A percentile compares a stretch with the other conserved stretches of the same genome.
Evolutionary conservation across 805 yeast species (phyloP).

Genomic region (Starmerella kuoi): DNA sequence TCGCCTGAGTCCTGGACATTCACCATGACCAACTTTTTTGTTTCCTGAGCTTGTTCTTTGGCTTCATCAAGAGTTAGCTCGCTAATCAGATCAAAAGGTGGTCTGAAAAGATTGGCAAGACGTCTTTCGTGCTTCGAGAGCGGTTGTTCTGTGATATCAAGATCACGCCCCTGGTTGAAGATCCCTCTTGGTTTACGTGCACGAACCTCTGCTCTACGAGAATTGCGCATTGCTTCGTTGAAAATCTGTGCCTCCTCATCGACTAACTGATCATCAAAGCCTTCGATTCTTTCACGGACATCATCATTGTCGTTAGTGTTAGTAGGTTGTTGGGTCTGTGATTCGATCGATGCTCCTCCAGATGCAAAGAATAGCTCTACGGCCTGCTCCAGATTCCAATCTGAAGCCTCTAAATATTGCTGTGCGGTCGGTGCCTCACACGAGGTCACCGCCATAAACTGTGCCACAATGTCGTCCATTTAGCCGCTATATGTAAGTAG

Average conservation of each 20-base stretch:
- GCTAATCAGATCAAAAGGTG: slow-evolving; percentile 83
- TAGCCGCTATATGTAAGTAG: not conserved
- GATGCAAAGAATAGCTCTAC: slow-evolving; percentile 68
- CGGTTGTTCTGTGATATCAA: slow-evolving; percentile 10
- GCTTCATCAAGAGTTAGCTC: slow-evolving; percentile 63
- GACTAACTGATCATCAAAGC: slow-evolving; percentile 64
- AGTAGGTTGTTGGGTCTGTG: slow-evolving; percentile 38
- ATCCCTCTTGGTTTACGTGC: slow-evolving; percentile 29
- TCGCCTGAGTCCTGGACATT: slow-evolving; percentile 79
- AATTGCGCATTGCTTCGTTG: slow-evolving; percentile 19
- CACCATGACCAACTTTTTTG: slow-evolving; percentile 68
- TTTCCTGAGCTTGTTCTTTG: slow-evolving; percentile 47
- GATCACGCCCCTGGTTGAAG: slow-evolving; percentile 40
- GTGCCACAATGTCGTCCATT: slow-evolving; percentile 36
- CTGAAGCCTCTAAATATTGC: slow-evolving; percentile 68
- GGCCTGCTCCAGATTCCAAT: slow-evolving; percentile 68
- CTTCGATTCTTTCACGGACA: slow-evolving; percentile 68
- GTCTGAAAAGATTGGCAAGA: slow-evolving; percentile 72
- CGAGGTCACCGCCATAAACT: slow-evolving; percentile 76
- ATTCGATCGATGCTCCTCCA: slow-evolving; percentile 34
- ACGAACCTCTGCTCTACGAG: slow-evolving; percentile 17
- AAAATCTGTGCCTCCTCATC: slow-evolving; percentile 31
- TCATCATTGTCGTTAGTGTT: slow-evolving; percentile 42
- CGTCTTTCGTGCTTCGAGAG: slow-evolving; percentile 35
- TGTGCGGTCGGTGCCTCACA: slow-evolving; percentile 56